phyloP scores from a whole-genome alignment of 2,329 filamentous ascomycete species.

The Fusarium chuoi region DNA sequence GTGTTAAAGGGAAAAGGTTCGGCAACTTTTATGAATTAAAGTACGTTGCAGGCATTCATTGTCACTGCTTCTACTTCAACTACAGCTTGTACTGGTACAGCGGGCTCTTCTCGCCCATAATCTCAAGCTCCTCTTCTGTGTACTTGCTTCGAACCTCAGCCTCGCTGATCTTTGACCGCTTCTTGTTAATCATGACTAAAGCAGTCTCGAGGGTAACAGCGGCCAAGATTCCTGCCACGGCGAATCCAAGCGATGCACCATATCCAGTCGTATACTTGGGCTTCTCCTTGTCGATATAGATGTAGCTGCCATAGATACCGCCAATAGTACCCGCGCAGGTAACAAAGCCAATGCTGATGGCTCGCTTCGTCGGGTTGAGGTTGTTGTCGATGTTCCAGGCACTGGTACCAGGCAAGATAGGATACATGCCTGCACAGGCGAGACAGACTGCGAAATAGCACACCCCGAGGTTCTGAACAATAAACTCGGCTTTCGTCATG shows the following conservation, averaged over 20 bases:
- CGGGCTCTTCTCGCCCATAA: slow-evolving; percentile 48
- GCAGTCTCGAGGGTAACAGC: slow-evolving; percentile 35
- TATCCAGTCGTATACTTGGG: slow-evolving; percentile 43
- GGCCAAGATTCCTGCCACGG: slow-evolving; percentile 18
- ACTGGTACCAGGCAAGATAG: slow-evolving; percentile 47
- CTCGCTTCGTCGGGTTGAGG: slow-evolving; percentile 48
- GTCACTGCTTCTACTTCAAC: accelerated
- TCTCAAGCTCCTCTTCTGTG: slow-evolving; percentile 45
- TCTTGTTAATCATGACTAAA: slow-evolving; percentile 40
- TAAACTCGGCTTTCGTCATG: slow-evolving; percentile 32
- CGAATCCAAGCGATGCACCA: slow-evolving; percentile 39
- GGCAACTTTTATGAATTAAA: not conserved
- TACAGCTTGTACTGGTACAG: slow-evolving; percentile 32
- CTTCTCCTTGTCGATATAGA: slow-evolving; percentile 38
- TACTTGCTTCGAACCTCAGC: slow-evolving; percentile 43
- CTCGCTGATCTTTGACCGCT: slow-evolving; percentile 36
- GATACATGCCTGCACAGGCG: slow-evolving; percentile 50
- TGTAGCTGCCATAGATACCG: slow-evolving; percentile 41
- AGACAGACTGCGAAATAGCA: slow-evolving; percentile 39
- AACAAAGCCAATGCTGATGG: slow-evolving; percentile 50
- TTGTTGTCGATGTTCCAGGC: slow-evolving; percentile 53
- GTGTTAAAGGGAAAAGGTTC: accelerated
- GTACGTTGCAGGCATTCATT: accelerated
- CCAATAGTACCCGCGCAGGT: slow-evolving; percentile 41
- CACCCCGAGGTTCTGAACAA: slow-evolving; percentile 25